Evolutionary conservation across 345 rosid genomes (phyloP), one percentile per base, ranked within the genome.

Genomic region (Gossypioides kirkii): DNA sequence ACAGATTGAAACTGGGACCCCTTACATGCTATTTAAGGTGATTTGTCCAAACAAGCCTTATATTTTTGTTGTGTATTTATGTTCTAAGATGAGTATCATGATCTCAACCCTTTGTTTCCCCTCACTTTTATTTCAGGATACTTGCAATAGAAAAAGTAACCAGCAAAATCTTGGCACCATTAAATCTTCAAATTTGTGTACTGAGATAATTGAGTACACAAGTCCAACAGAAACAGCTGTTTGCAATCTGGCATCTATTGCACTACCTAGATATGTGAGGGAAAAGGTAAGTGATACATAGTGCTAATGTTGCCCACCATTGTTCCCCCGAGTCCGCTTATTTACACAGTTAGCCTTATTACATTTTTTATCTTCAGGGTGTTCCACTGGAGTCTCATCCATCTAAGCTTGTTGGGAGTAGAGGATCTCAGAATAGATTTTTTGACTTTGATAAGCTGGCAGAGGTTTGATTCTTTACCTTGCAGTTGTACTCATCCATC

Each of bases 1-100:
- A 20, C 98, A 94, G 76, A 89, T 94, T n/a, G 98, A 94, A 83
- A 94, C 98, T 50, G 98, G 98, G 70, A 94, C 96, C 14, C 98
- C 98, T 41, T 94, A 94, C 74, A 94, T 94, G 97, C 90, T 94
- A 60, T 94, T 86, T 80, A 94, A 94, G 97, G 98, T 94, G 73
- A 70, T 46, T 77, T 25, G 4, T 77, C 8, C 8, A 14, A 63
- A 14, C 3, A 13, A 28, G 4, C 61, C 55, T 10, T 43, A 54
- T 6, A 17, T 71, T 16, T 52, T 41, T 32, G 0, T 52, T 50
- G 49, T 45, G 42, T 38, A 16, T 50, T 11, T 42, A 0, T 23
- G 32, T 66, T 61, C 16, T 66, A 14, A 45, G 50, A 6, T 60
- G 46, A 28, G 55, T 22, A 8, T 46, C 53, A n/a, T 61, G 45